phyloP scores from a whole-genome alignment of 106 monocot species.

The Chionographis japonica region DNA sequence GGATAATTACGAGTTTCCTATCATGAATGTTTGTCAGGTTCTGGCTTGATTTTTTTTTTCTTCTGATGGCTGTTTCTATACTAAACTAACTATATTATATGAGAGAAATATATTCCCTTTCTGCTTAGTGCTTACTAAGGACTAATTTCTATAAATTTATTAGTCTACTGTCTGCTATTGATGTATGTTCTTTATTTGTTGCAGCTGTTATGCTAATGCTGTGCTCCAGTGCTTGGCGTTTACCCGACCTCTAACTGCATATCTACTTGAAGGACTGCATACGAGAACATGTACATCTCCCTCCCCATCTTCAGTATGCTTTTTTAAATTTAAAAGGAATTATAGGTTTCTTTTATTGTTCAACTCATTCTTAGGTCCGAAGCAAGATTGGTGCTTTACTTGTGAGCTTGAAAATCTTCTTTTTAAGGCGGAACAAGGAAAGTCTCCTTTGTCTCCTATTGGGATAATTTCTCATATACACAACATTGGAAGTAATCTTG shows the following conservation, averaged over 20 bases:
- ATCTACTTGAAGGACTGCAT: conserved; percentile 67
- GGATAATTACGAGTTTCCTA: too few species aligned
- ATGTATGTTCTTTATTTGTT: background rate
- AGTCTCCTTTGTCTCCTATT: conserved; percentile 58
- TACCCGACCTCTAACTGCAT: conserved; percentile 67
- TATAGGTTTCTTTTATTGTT: conserved; percentile 5
- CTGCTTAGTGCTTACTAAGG: too few species aligned
- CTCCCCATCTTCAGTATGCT: background rate
- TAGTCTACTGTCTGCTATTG: too few species aligned
- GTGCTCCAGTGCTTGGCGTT: conserved; percentile 82
- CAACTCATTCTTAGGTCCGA: conserved; percentile 45
- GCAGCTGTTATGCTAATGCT: conserved; percentile 81
- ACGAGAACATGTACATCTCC: conserved; percentile 38
- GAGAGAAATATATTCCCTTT: too few species aligned
- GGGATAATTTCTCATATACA: conserved; percentile 66
- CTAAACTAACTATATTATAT: too few species aligned
- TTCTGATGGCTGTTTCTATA: too few species aligned
- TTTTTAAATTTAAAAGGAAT: background rate
- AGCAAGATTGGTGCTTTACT: conserved; percentile 57
- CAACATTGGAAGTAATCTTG: conserved; percentile 69
- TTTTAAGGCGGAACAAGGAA: conserved; percentile 47
- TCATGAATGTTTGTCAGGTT: too few species aligned
- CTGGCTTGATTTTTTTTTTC: too few species aligned
- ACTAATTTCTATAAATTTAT: too few species aligned
- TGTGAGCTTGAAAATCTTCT: conserved; percentile 74